Evolutionary conservation across 1,284 basidiomycete species (phyloP).

Genomic region (Ustilago hordei): DNA sequence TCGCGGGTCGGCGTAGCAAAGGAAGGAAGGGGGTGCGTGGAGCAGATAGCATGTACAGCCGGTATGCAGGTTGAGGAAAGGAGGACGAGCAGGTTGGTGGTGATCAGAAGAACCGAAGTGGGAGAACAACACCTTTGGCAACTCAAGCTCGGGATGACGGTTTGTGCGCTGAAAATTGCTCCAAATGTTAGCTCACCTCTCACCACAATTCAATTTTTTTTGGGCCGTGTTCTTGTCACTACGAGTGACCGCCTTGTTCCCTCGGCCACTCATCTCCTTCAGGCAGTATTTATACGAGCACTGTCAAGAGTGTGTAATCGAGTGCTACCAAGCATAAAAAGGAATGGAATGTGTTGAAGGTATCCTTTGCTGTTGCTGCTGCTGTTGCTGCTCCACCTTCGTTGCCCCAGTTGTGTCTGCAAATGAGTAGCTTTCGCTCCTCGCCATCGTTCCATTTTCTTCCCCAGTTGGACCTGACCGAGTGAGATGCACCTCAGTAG

Average conservation of each 20-base stretch:
- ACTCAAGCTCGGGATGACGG: not conserved
- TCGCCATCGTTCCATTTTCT: not conserved
- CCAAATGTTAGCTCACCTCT: constrained; percentile 15
- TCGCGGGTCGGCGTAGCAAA: not conserved
- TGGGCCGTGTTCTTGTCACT: constrained; percentile 3
- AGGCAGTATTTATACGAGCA: too few relatives aligned
- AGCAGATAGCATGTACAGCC: constrained; percentile 6
- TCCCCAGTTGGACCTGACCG: not conserved
- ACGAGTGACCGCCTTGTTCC: not conserved
- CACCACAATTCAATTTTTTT: not conserved
- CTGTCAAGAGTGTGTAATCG: too few relatives aligned
- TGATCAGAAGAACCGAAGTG: constrained; percentile 5
- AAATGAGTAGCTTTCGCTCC: constrained; percentile 16
- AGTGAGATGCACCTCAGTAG: constrained; percentile 6
- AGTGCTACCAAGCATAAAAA: constrained; percentile 42
- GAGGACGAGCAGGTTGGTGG: not conserved
- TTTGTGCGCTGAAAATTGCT: constrained; percentile 10
- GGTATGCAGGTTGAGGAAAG: not conserved
- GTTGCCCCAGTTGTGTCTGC: not conserved
- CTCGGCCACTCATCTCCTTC: too few relatives aligned
- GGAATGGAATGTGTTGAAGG: constrained; percentile 27
- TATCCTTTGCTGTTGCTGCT: constrained; percentile 2
- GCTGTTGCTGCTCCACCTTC: constrained; percentile 3
- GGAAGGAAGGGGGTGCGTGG: too few relatives aligned
- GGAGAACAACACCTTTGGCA: constrained; percentile 2